Percentiles rank a stretch among this genome's conserved stretches.
phyloP scores from a whole-genome alignment of 257 asterid species.

The Solanum appendiculatum region DNA sequence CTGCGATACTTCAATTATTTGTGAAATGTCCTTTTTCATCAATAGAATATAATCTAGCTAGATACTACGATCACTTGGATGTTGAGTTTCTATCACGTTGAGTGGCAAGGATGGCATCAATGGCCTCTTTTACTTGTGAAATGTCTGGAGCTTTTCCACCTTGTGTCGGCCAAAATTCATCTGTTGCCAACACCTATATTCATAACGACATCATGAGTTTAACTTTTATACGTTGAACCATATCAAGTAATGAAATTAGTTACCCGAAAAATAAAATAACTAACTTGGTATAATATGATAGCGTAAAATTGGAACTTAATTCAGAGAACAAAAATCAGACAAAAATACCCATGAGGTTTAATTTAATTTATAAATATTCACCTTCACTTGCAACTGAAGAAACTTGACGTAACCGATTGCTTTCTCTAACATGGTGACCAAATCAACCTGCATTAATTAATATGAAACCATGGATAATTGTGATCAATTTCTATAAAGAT shows the following conservation, averaged over 20 bases:
- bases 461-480: background rate
- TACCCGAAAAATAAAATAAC: background rate
- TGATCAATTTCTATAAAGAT: background rate
- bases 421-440: constrained; percentile 91
- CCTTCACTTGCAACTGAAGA: constrained; percentile 94
- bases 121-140: constrained; percentile 78
- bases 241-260: background rate
- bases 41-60: background rate
- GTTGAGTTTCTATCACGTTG: constrained; percentile 54
- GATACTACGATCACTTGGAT: constrained; percentile 16
- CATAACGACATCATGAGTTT: background rate
- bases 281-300: background rate
- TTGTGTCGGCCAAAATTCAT: constrained; percentile 94
- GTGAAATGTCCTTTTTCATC: background rate
- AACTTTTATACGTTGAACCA: background rate
- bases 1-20: background rate
- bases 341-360: background rate
- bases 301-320: background rate
- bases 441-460: constrained; percentile 58
- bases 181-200: constrained; percentile 73
- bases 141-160: constrained; percentile 81
- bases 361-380: background rate
- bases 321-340: background rate
- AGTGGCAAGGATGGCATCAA: constrained; percentile 74
- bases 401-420: constrained; percentile 84